Evolutionary conservation across 495 filamentous ascomycete genomes (phyloP).

Genomic region (Durotheca rogersii): DNA sequence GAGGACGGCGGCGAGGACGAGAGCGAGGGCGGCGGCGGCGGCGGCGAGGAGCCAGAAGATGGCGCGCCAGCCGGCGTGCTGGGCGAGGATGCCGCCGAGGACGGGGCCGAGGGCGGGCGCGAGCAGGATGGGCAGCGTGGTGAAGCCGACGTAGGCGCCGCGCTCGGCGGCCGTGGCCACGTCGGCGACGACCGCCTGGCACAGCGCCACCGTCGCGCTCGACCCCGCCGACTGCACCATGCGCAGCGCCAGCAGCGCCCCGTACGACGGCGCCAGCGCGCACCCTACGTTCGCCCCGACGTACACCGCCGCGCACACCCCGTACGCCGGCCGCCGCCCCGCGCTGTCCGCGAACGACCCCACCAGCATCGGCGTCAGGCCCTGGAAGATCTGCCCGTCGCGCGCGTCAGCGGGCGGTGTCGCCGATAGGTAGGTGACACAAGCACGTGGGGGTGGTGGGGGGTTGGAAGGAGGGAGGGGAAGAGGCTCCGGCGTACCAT

Average conservation of each 20-base stretch:
- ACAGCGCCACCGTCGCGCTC: conserved; percentile 50
- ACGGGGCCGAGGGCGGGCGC: conserved; percentile 51
- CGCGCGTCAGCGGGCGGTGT: no score
- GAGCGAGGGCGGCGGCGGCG: conserved; percentile 41
- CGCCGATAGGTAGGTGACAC: no score
- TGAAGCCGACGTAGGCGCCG: conserved; percentile 50
- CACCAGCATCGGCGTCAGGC: conserved; percentile 50
- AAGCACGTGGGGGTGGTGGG: no score
- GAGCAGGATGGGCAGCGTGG: conserved; percentile 34
- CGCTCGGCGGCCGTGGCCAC: conserved; percentile 51
- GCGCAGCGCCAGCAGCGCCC: conserved; percentile 53
- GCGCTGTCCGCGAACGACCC: conserved; percentile 50
- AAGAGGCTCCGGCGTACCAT: conserved; percentile 37
- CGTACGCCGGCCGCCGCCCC: conserved; percentile 54
- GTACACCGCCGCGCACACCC: conserved; percentile 54
- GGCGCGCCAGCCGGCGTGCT: conserved; percentile 57
- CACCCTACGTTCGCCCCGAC: conserved; percentile 56
- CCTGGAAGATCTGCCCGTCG: conserved; percentile 46
- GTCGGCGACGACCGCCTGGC: conserved; percentile 54
- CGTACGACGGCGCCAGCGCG: conserved; percentile 52
- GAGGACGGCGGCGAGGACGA: conserved; percentile 45
- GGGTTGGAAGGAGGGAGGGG: no score
- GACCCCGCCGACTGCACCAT: conserved; percentile 55
- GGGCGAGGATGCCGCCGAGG: conserved; percentile 55
- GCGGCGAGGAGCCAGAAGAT: conserved; percentile 66